Conservation (phyloP, 306 rosid genomes). For the Vachellia collinsii region DNA sequence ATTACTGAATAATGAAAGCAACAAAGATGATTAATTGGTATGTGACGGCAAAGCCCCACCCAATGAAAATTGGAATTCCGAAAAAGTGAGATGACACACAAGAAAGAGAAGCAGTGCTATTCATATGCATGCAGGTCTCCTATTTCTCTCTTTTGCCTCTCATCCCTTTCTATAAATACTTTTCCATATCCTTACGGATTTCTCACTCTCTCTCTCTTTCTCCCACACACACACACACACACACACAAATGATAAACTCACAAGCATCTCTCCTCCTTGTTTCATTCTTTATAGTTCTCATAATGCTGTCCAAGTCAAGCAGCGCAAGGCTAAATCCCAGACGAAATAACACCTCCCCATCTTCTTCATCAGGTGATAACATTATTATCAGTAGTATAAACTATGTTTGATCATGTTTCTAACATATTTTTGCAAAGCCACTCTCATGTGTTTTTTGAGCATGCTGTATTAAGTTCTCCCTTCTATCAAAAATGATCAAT, state of each 20-base stretch:
- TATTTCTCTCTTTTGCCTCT: neutral
- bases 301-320: neutral
- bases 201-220: too few species aligned
- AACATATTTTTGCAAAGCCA: too few species aligned
- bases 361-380: neutral
- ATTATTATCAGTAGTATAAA: too few species aligned
- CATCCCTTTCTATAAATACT: too few species aligned
- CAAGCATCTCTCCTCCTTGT: neutral
- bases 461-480: too few species aligned
- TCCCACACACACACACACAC: neutral
- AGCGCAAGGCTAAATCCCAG: neutral
- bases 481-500: too few species aligned
- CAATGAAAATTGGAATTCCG: too few species aligned
- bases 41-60: constrained; percentile 43
- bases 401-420: neutral
- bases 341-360: neutral
- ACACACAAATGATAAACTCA: neutral
- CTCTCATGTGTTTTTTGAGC: too few species aligned
- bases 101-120: constrained; percentile 11
- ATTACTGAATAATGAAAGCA: neutral
- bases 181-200: too few species aligned
- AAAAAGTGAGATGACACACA: neutral
- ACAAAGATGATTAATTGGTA: constrained; percentile 42
- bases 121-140: neutral
- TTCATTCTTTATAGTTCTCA: neutral